Base-by-base conservation (phyloP, 2,329 filamentous ascomycete genomes). In the Aspergillus vadensis region DNA sequence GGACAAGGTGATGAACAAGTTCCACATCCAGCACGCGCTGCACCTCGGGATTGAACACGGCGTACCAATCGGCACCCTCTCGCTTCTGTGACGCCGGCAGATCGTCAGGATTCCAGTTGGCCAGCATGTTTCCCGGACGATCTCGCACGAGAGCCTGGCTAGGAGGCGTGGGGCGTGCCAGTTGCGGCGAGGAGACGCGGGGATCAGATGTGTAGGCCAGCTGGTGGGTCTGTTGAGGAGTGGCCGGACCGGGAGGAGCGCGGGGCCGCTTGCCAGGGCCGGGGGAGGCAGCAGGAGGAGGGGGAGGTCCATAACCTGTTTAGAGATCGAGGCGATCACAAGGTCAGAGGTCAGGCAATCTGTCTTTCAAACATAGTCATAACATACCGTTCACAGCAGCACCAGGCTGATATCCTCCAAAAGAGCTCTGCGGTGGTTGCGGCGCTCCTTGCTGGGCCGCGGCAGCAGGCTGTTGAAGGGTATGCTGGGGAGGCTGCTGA, bases 11-110 rank as follows among this genome's bases (percentile, higher is more conserved):
- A 79, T 98, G 95, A 51, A 97, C 89, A 41, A 99, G 84, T 66
- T 97, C 92, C 57, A 99, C 92, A 73, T 99, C 95, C 55, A 99
- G 82, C 55, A 92, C 87, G 61, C 95, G 91, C 64, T 91, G 91
- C 39, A 97, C 90, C 60, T 89, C 86, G 48, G 94, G 92, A 79
- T 99, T 97, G 84, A 97, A 99, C 66, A 98, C 91, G 48, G 91
- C 94, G 74, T 96, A 96, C 95, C 95, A 99, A 75, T 98, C 95
- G 48, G 86, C 82, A 30, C 91, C 91, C 59, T 92, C 90, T 74
- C 94, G 93, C 84, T 98, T 98, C 65, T 92, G 87, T 69, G 92
- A 88, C 1, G 90, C 86, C 30, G 93, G 92, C 43, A 98, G 84
- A 63, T 91, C 87, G 63, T 97, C 92, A 6, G 91, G 87, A 68